phyloP scores from a whole-genome alignment of 31 red algal genomes.

The Asparagopsis taxiformis region DNA sequence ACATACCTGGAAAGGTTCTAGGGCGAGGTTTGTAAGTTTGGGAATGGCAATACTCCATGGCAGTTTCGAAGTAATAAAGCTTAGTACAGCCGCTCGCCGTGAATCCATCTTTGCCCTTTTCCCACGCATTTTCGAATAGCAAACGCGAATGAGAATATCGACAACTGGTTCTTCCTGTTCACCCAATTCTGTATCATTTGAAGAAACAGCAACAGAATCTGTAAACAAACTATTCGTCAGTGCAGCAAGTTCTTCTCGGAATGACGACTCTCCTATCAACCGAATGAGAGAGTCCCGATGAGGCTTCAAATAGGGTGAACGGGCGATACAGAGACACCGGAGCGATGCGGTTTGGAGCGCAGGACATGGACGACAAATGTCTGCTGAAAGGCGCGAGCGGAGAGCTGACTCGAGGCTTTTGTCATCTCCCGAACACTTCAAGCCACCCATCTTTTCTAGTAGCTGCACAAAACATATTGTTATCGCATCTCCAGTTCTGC shows the following conservation, averaged over 20 bases:
- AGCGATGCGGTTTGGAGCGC: slow-evolving; percentile 46
- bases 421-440: slow-evolving; percentile 60
- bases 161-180: slow-evolving; percentile 24
- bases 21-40: slow-evolving; percentile 46
- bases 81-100: slow-evolving; percentile 50
- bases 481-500: slow-evolving; percentile 37
- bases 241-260: slow-evolving; percentile 76
- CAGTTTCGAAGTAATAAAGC: slow-evolving; percentile 62
- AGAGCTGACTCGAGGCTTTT: slow-evolving; percentile 12
- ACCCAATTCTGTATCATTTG: background rate
- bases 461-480: slow-evolving; percentile 29
- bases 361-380: slow-evolving; percentile 33
- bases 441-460: slow-evolving; percentile 78
- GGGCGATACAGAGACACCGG: slow-evolving; percentile 52
- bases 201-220: background rate
- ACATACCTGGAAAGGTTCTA: slow-evolving; percentile 25
- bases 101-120: slow-evolving; percentile 43
- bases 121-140: slow-evolving; percentile 79
- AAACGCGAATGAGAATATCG: slow-evolving; percentile 73
- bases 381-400: slow-evolving; percentile 46
- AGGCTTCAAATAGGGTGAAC: slow-evolving; percentile 59
- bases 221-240: slow-evolving; percentile 41
- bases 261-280: slow-evolving; percentile 49
- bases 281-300: slow-evolving; percentile 72
- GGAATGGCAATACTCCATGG: slow-evolving; percentile 55